Evolutionary conservation across 352 stramenopile genomes (phyloP), one percentile per base, ranked within the genome.

Genomic region (Phytophthora sp.): DNA sequence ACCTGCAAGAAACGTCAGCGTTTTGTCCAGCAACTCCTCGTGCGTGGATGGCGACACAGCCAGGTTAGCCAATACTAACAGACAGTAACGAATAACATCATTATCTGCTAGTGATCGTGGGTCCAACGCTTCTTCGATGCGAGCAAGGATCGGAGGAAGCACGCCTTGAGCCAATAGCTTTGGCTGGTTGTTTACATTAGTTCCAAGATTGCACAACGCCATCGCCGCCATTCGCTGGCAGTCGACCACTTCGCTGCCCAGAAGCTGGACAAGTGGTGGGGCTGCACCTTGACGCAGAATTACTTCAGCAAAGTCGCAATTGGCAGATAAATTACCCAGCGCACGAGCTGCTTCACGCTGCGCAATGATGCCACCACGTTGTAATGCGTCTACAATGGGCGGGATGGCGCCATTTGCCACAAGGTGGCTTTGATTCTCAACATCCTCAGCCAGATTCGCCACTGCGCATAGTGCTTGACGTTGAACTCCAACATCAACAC

Each of bases 141-240:
- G 88, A 0, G 82, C 84, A 12, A 98, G 77, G 13, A 99, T 72
- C 5, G 96, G 84, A 44, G 86, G 79, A 9, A 99, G 79, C 15
- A 98, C 87, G 15, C 90, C 91, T 32, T 84, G 69, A 10, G 69
- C 65, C 5, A 99, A 69, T 72, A 99, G 88, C 64, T 98, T 93
- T 1, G 79, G 66, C 59, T 98, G 94, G 58, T 98, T 97, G 35
- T 96, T 96, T 1, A 98, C 74, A 68, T 98, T 98, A 18, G 91
- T 97, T 18, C 84, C 93, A 17, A 99, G 62, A 57, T 99, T 99
- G 46, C 88, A 97, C 24, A 99, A 68, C 31, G 95, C 94, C 95
- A 99, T 98, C 31, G 92, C 86, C 4, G 92, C 91, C 95, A 99
- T 99, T 37, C 96, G 82, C 66, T 98, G 91, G 59, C 92, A 98